phyloP scores from a whole-genome alignment of 371 early-diverging fungal genomes.

The Chytridiales sp. region DNA sequence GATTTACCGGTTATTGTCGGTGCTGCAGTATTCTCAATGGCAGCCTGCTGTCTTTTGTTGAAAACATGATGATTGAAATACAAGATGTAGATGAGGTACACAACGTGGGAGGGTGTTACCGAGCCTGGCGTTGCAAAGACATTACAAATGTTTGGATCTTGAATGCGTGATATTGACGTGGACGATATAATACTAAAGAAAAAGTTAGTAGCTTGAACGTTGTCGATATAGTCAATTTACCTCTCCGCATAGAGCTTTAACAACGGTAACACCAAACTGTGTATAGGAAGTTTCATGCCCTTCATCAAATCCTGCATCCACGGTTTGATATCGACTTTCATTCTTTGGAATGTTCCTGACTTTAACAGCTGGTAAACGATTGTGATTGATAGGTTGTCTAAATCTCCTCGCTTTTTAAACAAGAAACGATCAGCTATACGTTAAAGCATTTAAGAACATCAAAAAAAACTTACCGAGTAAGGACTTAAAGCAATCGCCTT shows the following conservation, averaged over 20 bases:
- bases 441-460: background rate
- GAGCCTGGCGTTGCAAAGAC: slow-evolving; percentile 12
- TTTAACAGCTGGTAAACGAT: slow-evolving; percentile 38
- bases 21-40: background rate
- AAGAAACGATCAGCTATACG: background rate
- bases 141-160: slow-evolving; percentile 25
- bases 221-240: slow-evolving; percentile 16
- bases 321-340: slow-evolving; percentile 23
- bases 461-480: background rate
- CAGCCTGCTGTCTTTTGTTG: too few species aligned
- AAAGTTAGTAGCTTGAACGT: background rate
- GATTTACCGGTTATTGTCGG: background rate
- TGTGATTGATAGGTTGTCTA: slow-evolving; percentile 4
- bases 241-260: slow-evolving; percentile 29
- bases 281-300: slow-evolving; percentile 19
- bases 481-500: slow-evolving; percentile 19
- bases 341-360: slow-evolving; percentile 23
- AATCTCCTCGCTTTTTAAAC: background rate
- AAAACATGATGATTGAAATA: slow-evolving; percentile 36
- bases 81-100: slow-evolving; percentile 42
- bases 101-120: slow-evolving; percentile 32
- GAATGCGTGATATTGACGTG: slow-evolving; percentile 7
- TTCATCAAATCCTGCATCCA: slow-evolving; percentile 28
- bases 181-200: background rate
- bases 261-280: slow-evolving; percentile 22